Evolutionary conservation across 371 early-diverging fungal genomes (phyloP).

Genomic region (Basidiobolus heterosporus): DNA sequence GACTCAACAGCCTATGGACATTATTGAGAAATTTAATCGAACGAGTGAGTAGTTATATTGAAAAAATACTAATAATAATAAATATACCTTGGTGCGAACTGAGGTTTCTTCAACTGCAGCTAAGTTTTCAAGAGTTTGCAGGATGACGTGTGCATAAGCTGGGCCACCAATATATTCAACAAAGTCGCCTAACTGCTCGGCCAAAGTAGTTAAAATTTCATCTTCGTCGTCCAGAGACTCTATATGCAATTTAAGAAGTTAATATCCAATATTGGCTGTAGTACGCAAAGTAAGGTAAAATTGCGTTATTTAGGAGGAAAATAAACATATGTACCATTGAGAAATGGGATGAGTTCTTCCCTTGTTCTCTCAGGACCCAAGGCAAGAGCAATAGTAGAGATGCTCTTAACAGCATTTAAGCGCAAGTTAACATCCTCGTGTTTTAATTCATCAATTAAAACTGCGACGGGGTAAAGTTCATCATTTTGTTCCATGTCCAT

Average conservation of each 20-base stretch:
- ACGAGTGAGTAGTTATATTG: neutral
- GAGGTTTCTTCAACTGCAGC: conserved; percentile 93
- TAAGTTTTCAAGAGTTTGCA: conserved; percentile 83
- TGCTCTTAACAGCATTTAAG: conserved; percentile 78
- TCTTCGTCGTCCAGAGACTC: conserved; percentile 97
- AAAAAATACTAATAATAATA: neutral
- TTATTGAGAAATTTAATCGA: neutral
- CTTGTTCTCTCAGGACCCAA: conserved; percentile 89
- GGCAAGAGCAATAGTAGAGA: conserved; percentile 82
- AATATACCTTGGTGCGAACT: conserved; percentile 79
- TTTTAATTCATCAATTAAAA: conserved; percentile 90
- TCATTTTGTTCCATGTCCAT: conserved; percentile 5
- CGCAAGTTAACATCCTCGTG: conserved; percentile 87
- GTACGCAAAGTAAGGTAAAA: neutral
- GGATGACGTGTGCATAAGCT: conserved; percentile 63
- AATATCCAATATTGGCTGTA: neutral
- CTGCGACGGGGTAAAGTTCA: conserved; percentile 62
- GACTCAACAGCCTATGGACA: conserved; percentile 76
- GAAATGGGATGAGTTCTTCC: conserved; percentile 88
- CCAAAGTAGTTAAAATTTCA: conserved; percentile 81
- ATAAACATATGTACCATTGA: conserved; percentile 54
- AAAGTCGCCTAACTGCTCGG: conserved; percentile 83
- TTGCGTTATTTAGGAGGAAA: neutral
- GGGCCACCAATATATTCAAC: conserved; percentile 83
- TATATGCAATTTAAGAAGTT: no score